Base-by-base conservation (phyloP, 139 green algal species). In the Bryopsis sp. region DNA sequence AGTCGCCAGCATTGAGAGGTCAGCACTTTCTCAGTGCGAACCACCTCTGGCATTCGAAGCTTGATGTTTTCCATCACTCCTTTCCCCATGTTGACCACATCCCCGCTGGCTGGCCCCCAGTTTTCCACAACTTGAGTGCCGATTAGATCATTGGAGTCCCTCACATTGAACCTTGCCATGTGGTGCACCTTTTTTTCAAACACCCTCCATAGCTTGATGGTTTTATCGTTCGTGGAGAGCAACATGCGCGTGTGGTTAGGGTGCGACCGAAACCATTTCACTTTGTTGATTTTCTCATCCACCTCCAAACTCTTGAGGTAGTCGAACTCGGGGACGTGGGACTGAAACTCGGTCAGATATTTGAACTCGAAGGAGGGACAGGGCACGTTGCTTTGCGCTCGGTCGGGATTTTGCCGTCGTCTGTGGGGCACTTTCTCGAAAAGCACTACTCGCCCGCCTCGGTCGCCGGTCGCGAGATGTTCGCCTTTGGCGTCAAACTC, bases 201-300 rank as follows among this genome's bases (percentile, higher is more conserved):
- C 29, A 73, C 39, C 36, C 67, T 48, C 95, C 95, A 99, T 0
- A 99, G 82, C 84, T 99, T 99, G 74, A 99, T 87, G 8, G 93
- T 98, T 74, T 99, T 99, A 80, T 99, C 91, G 64, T 96, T 96
- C 4, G 91, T 94, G 33, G 88, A 94, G 22, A 97, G 79, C 64
- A 95, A 81, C 78, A 93, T 78, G 8, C 79, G 77, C 22, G 79
- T 84, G 64, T 77, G 81, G 35, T 39, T 64, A 71, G 80, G 82
- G 7, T 74, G 78, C 70, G 74, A 82, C 48, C 73, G 64, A 48
- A 78, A 87, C 93, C 92, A 98, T 58, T 86, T 75, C 36, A 99
- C 86, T 72, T 94, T 95, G 83, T 99, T 99, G 72, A 99, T 97
- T 81, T 98, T 98, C 79, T 99, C 95, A 74, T 98, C 92, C 63